Conservation (phyloP, 148 eudicot species). For the Rhododendron vialii region DNA sequence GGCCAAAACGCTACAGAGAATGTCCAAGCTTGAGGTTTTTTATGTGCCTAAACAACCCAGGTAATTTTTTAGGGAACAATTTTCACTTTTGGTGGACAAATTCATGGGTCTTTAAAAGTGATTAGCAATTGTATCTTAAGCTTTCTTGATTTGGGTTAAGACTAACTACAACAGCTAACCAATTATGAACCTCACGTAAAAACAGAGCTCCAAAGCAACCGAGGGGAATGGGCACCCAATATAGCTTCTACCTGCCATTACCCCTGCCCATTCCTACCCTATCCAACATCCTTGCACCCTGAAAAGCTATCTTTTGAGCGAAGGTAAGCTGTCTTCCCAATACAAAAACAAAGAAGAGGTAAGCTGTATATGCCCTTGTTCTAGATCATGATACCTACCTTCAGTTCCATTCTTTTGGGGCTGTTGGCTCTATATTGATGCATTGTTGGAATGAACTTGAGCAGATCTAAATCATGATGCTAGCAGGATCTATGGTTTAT, state of each 20-base stretch:
- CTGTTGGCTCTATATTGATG: neutral
- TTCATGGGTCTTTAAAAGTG: neutral
- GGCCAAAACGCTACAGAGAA: neutral
- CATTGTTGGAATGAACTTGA: neutral
- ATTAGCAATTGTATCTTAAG: neutral
- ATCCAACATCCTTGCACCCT: neutral
- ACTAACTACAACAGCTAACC: neutral
- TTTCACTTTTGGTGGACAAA: neutral
- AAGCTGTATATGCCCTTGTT: neutral
- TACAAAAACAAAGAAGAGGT: too few relatives aligned
- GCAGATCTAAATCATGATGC: neutral
- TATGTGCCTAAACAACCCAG: neutral
- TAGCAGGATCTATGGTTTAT: neutral
- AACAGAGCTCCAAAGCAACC: neutral
- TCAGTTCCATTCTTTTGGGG: neutral
- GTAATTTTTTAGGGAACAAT: neutral
- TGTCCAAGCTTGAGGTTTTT: neutral
- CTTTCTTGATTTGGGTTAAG: neutral
- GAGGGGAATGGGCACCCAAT: neutral
- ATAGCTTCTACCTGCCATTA: neutral
- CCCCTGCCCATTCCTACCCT: neutral
- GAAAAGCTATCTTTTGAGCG: neutral
- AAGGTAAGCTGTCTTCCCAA: neutral
- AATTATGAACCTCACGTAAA: neutral
- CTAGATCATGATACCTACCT: neutral